A percentile compares a stretch with the other conserved stretches of the same genome.
phyloP scores from a whole-genome alignment of 2,329 filamentous ascomycete genomes.

The Aspergillus sp. region DNA sequence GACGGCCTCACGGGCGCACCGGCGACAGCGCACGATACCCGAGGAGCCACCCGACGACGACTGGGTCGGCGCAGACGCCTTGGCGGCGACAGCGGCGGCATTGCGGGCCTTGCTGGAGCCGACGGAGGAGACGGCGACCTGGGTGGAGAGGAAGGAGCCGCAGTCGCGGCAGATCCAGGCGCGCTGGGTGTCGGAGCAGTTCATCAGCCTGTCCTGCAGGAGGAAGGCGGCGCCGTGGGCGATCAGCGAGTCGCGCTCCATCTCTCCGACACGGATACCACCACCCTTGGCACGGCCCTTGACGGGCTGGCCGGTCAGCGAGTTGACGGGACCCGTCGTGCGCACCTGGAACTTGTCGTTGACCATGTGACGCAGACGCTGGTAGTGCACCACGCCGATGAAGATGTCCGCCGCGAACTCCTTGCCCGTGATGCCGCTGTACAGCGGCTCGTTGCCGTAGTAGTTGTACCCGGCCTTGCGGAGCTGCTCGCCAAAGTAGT shows the following conservation, averaged over 20 bases:
- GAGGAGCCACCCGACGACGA: conserved; percentile 59
- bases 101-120: conserved; percentile 28
- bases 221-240: conserved; percentile 95
- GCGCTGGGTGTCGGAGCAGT: conserved; percentile 90
- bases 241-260: conserved; percentile 94
- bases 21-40: conserved; percentile 73
- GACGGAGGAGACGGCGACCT: conserved; percentile 48
- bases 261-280: conserved; percentile 98
- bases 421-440: conserved; percentile 92
- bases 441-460: conserved; percentile 98
- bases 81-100: conserved; percentile 29
- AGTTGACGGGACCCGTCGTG: conserved; percentile 89
- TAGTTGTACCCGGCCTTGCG: conserved; percentile 96
- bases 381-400: conserved; percentile 96
- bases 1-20: conserved; percentile 67
- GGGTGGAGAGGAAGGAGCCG: conserved; percentile 85
- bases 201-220: conserved; percentile 91
- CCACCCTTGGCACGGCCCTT: conserved; percentile 95
- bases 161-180: conserved; percentile 88
- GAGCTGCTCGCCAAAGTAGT: conserved; percentile 95
- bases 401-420: conserved; percentile 95
- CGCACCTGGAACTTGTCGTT: conserved; percentile 99
- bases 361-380: conserved; percentile 97
- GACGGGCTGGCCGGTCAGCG: conserved; percentile 90
- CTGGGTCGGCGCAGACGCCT: conserved; percentile 38